Conservation (phyloP, 306 rosid species). For the Hylodesmum podocarpum region DNA sequence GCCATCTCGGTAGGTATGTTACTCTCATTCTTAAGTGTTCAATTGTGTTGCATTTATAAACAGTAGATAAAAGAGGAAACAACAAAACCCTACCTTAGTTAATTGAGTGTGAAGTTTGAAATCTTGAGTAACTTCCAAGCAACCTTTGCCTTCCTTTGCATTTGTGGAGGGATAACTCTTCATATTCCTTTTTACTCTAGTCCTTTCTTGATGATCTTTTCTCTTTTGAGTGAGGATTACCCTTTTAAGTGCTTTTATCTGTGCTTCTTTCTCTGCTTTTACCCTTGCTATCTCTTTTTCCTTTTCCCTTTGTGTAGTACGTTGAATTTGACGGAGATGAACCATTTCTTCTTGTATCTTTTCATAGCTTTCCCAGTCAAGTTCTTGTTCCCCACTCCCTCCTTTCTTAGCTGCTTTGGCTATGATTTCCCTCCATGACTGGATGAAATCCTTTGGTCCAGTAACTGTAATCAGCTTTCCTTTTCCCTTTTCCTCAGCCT, state of each 20-base stretch:
- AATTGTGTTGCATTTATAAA: not conserved
- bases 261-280: slow-evolving; percentile 55
- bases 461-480: slow-evolving; percentile 31
- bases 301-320: slow-evolving; percentile 49
- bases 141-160: slow-evolving; percentile 34
- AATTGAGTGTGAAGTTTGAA: slow-evolving; percentile 41
- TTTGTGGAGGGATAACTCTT: slow-evolving; percentile 28
- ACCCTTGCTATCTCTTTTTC: slow-evolving; percentile 47
- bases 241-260: slow-evolving; percentile 49
- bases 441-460: slow-evolving; percentile 38
- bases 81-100: slow-evolving; percentile 51
- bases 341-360: slow-evolving; percentile 54
- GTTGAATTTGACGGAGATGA: slow-evolving; percentile 41
- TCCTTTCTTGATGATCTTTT: slow-evolving; percentile 34
- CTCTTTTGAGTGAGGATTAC: slow-evolving; percentile 43
- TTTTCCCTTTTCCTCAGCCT: slow-evolving; percentile 42
- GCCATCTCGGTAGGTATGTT: slow-evolving; percentile 16
- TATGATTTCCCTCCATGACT: slow-evolving; percentile 42
- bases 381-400: slow-evolving; percentile 58
- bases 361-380: slow-evolving; percentile 74
- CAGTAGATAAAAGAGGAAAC: slow-evolving; percentile 17
- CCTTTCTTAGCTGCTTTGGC: slow-evolving; percentile 80
- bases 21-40: slow-evolving; percentile 4
- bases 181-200: slow-evolving; percentile 26
- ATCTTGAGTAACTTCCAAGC: slow-evolving; percentile 36